Evolutionary conservation across 768 basidiomycete species (phyloP).

Genomic region (Cantharellus anzutake): DNA sequence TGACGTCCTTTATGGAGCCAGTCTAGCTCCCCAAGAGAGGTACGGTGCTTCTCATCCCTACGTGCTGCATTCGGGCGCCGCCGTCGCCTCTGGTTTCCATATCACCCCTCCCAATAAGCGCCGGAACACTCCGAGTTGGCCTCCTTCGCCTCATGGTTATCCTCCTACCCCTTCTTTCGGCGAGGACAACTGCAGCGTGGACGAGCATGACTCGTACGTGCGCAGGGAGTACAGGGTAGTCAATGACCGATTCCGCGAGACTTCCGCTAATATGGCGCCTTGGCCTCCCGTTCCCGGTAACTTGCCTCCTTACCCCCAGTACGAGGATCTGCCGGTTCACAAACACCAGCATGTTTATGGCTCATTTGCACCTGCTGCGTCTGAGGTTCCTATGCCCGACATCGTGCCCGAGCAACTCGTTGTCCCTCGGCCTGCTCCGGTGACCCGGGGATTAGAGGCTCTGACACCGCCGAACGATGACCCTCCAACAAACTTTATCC

Average conservation of each 20-base stretch:
- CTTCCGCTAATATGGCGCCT: background rate
- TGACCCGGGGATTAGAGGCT: background rate
- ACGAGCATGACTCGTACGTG: background rate
- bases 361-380: background rate
- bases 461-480: background rate
- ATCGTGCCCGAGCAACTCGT: background rate
- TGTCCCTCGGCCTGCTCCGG: background rate
- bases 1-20: background rate
- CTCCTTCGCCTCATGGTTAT: background rate
- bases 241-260: background rate
- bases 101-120: background rate
- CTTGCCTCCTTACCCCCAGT: background rate
- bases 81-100: no score
- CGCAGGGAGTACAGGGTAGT: background rate
- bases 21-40: background rate
- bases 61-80: no score
- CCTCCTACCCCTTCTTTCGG: background rate
- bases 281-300: background rate
- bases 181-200: background rate
- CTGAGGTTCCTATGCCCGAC: background rate
- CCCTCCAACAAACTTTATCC: background rate
- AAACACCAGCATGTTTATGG: background rate
- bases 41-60: no score
- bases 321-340: background rate
- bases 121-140: background rate